Evolutionary conservation across 257 asterid genomes (phyloP).

Genomic region (Prunella vulgaris): DNA sequence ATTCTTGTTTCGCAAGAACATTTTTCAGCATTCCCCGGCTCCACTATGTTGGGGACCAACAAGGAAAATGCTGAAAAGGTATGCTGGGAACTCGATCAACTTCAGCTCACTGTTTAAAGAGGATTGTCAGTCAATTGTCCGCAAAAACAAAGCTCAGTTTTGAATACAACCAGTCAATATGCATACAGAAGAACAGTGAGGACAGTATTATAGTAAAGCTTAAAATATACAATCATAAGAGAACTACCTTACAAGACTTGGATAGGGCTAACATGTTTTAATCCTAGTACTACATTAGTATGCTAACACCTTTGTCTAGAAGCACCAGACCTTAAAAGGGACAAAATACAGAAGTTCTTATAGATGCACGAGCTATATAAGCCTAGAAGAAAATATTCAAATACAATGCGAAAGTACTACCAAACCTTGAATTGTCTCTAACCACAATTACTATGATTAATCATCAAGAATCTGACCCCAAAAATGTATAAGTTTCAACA

Average conservation of each 20-base stretch:
- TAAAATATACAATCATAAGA: neutral
- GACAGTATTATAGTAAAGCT: neutral
- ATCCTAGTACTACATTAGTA: neutral
- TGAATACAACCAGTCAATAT: neutral
- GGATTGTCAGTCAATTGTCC: neutral
- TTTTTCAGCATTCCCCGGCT: slow-evolving; percentile 26
- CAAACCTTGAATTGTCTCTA: neutral
- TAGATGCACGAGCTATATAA: neutral
- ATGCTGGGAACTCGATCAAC: neutral
- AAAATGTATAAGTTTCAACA: neutral
- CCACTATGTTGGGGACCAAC: slow-evolving; percentile 6
- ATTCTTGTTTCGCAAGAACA: slow-evolving; percentile 16
- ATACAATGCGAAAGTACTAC: neutral
- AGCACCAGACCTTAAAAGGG: neutral
- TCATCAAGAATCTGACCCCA: neutral
- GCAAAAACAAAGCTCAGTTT: neutral
- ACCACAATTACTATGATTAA: neutral
- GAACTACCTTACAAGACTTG: neutral
- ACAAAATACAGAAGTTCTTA: neutral
- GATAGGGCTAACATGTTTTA: neutral
- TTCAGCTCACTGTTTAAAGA: slow-evolving; percentile 16
- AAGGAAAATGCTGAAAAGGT: slow-evolving; percentile 17
- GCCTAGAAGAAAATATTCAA: neutral
- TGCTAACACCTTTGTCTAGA: neutral
- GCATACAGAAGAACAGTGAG: neutral